A percentile compares a stretch with the other conserved stretches of the same genome.
phyloP scores from a whole-genome alignment of 139 green algal species.

The Bryopsis sp. region DNA sequence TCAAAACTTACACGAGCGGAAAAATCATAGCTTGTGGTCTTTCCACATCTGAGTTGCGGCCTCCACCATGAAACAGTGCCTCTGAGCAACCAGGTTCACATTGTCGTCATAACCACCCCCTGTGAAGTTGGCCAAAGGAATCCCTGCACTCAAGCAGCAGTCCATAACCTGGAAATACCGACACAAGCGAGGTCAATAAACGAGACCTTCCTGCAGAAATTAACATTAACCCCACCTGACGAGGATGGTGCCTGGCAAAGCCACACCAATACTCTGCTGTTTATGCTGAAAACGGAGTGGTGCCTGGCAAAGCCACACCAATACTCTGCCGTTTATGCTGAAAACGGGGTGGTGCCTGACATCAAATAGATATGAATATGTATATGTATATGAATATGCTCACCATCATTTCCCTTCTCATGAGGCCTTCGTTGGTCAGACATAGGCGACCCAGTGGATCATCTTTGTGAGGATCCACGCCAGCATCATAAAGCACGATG shows the following conservation, averaged over 20 bases:
- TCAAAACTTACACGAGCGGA: too few relatives aligned
- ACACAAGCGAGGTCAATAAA: conserved; percentile 17
- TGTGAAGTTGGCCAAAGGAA: conserved; percentile 64
- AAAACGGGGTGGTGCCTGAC: too few relatives aligned
- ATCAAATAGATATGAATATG: conserved; percentile 22
- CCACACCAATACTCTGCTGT: too few relatives aligned
- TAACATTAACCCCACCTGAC: too few relatives aligned
- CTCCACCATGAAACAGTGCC: conserved; percentile 56
- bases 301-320: too few relatives aligned
- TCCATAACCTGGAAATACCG: conserved; percentile 33
- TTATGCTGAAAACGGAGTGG: too few relatives aligned
- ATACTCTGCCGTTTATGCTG: too few relatives aligned
- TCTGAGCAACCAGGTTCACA: conserved; percentile 48
- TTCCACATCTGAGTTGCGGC: conserved; percentile 51
- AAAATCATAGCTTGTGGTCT: conserved; percentile 31
- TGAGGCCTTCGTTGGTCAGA: conserved; percentile 53
- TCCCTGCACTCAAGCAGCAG: conserved; percentile 48
- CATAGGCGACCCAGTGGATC: conserved; percentile 69
- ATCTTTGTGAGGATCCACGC: conserved; percentile 62
- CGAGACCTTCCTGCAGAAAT: too few relatives aligned
- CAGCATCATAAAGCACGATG: conserved; percentile 82
- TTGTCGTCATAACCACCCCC: conserved; percentile 63
- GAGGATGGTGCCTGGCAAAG: too few relatives aligned
- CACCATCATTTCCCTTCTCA: conserved; percentile 65
- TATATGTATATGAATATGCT: too few relatives aligned